Evolutionary conservation across 306 rosid species (phyloP), one percentile per base, ranked within the genome.

Genomic region (Purshia tridentata): DNA sequence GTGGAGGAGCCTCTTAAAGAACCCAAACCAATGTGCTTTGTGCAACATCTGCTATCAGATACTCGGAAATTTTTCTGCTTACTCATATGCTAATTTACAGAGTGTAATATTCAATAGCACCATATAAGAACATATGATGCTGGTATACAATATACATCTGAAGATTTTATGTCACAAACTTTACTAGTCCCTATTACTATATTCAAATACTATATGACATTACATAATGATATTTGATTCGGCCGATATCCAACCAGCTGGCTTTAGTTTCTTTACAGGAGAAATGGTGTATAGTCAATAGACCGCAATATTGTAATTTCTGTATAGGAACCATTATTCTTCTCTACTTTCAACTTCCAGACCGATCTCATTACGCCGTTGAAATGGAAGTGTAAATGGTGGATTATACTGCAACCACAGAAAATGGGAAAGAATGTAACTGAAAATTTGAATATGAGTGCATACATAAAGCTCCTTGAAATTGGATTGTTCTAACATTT

Each of bases 371-470:
- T 94, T 94, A 59, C 97, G 96, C 50, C 96, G 91, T 94, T 91
- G 97, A 83, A 94, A 91, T 59, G 98, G 97, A 82, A 94, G 97
- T 7, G 96, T 84, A 75, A 94, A 94, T 46, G 97, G 98, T 11
- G 97, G 98, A 81, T 94, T 94, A 78, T 89, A 91, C 98, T 94
- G 96, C 84, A 91, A 76, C 76, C 45, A 69, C 62, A 80, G 45
- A 50, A 20, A 54, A 41, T 64, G 61, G 50, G 74, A n/a, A 6
- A 51, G 37, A 11, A 16, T 66, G 69, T 77, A 75, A 78, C 48
- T 77, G 44, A 72, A 39, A 72, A 56, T 3, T 49, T 59, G 56
- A 77, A 74, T 72, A 54, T 40, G 63, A 35, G 37, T 19, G 8
- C 41, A 22, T 3, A 20, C 50, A 41, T 6, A 40, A 69, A 49